Percentiles rank a stretch among this genome's conserved stretches.
These are phyloP conservation scores for thale cress (Arabidopsis thaliana) DNA, from an alignment of 345 rosid genomes.

Conservation along the genomic window DNA sequence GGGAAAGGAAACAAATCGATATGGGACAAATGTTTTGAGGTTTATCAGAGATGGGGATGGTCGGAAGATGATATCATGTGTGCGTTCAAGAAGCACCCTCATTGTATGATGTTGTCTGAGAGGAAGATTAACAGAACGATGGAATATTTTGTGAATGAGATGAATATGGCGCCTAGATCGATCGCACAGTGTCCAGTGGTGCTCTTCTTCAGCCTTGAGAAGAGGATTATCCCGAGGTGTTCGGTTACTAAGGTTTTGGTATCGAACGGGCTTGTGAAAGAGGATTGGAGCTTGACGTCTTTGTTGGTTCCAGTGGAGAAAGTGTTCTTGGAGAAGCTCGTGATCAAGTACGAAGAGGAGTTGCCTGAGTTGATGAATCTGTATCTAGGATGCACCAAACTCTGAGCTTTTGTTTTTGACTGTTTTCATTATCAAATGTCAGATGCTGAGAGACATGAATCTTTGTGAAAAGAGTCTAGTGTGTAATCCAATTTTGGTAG, in stretches of 20 bases:
- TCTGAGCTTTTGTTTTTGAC: neutral
- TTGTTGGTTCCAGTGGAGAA: slow-evolving; percentile 51
- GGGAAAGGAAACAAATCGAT: slow-evolving; percentile 52
- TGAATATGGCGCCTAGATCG: slow-evolving; percentile 47
- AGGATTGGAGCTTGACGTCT: slow-evolving; percentile 50
- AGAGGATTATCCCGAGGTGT: slow-evolving; percentile 62
- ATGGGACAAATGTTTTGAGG: slow-evolving; percentile 54
- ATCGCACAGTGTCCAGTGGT: slow-evolving; percentile 50
- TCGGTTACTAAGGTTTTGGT: slow-evolving; percentile 47
- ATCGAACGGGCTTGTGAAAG: slow-evolving; percentile 52
- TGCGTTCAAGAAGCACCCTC: slow-evolving; percentile 60
- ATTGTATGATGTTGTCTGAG: slow-evolving; percentile 60
- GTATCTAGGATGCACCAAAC: slow-evolving; percentile 24
- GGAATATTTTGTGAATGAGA: slow-evolving; percentile 59
- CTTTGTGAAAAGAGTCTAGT: neutral
- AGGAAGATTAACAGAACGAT: slow-evolving; percentile 49
- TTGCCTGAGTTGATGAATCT: slow-evolving; percentile 54
- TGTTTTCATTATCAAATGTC: neutral
- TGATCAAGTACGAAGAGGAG: slow-evolving; percentile 47
- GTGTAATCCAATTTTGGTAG: slow-evolving; percentile 13
- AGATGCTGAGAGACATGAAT: neutral
- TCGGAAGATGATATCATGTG: slow-evolving; percentile 50
- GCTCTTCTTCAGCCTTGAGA: slow-evolving; percentile 55
- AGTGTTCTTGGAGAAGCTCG: slow-evolving; percentile 53
- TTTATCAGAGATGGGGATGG: slow-evolving; percentile 64